These are phyloP conservation scores for Geotrichum carabidarum DNA, from an alignment of 1,139 yeast species.

Conservation along the genomic window DNA sequence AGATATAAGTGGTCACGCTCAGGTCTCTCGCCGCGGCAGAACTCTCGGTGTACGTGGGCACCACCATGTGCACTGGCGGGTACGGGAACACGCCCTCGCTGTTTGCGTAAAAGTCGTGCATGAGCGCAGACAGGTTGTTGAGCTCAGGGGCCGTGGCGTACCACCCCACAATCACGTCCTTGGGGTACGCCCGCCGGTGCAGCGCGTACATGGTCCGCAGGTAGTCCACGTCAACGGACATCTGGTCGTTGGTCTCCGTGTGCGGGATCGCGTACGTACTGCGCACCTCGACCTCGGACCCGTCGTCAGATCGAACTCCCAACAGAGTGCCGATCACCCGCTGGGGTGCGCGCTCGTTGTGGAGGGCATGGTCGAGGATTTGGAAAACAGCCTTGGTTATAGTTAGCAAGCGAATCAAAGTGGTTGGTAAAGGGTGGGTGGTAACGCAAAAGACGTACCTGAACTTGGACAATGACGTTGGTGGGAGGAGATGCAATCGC, in stretches of 20 bases:
- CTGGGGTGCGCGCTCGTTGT: constrained; percentile 44
- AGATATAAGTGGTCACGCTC: constrained; percentile 62
- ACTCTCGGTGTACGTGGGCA: constrained; percentile 37
- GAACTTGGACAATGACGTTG: constrained; percentile 29
- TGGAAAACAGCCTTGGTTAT: constrained; percentile 65
- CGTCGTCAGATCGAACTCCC: constrained; percentile 82
- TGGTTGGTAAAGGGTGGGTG: not conserved
- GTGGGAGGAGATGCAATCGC: constrained; percentile 30
- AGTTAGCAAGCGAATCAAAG: no score
- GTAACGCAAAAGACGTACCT: constrained; percentile 17
- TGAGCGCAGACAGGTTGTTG: constrained; percentile 72
- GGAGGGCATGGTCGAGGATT: constrained; percentile 55
- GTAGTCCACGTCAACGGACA: constrained; percentile 71
- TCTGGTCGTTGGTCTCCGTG: constrained; percentile 68
- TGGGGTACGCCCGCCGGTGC: constrained; percentile 68
- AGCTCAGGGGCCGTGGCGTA: constrained; percentile 65
- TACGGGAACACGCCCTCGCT: constrained; percentile 61
- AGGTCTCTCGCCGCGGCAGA: constrained; percentile 36
- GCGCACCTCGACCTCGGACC: constrained; percentile 67
- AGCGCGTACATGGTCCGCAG: constrained; percentile 67
- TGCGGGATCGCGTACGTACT: constrained; percentile 83
- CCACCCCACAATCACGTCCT: constrained; percentile 82
- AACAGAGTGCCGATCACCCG: constrained; percentile 79
- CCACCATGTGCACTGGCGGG: constrained; percentile 75
- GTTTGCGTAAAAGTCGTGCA: constrained; percentile 74